Evolutionary conservation across 2,329 filamentous ascomycete species (phyloP), one percentile per base, ranked within the genome.

Genomic region (Xylariomycetidae sp.): DNA sequence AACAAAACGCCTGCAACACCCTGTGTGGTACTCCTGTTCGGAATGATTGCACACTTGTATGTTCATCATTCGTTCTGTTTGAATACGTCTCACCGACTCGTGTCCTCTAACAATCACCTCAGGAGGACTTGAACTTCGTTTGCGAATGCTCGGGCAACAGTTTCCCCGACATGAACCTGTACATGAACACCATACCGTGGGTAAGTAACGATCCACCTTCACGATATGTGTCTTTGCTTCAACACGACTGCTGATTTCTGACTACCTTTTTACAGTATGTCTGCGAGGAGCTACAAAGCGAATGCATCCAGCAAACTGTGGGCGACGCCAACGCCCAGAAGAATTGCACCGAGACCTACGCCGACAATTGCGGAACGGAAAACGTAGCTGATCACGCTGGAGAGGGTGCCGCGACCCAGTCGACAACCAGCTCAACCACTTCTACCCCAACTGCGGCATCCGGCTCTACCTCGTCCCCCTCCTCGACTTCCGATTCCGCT

Each of bases 151-250:
- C 50, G 20, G 73, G 76, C 56, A 58, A 53, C 48, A 65, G 63
- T 29, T 59, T 62, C 6, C 72, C 73, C 11, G 69, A 67, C 37
- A 64, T 78, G 28, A 59, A 74, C 54, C 65, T 69, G 54, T 78
- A 74, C 59, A 46, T 41, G 30, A 65, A 75, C 60, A 74, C 72
- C 3, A 58, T 78, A 44, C 53, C 53, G 16, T 56, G 47, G 48
- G 53, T 56, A 49, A 45, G 53, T n/a, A n/a, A n/a, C n/a, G 27
- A 10, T 4, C n/a, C 16, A 20, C 13, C 9, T 28, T 17, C 20
- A n/a, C n/a, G n/a, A n/a, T n/a, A n/a, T n/a, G n/a, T 33, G 8
- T 23, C n/a, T 23, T 14, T 18, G 16, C 17, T 6, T 18, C 25
- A 17, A 30, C n/a, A 16, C 16, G 7, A 12, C 26, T 22, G 17